These are phyloP conservation scores for Cyclotella cryptica DNA, from an alignment of 108 stramenopile species.

Conservation along the genomic window DNA sequence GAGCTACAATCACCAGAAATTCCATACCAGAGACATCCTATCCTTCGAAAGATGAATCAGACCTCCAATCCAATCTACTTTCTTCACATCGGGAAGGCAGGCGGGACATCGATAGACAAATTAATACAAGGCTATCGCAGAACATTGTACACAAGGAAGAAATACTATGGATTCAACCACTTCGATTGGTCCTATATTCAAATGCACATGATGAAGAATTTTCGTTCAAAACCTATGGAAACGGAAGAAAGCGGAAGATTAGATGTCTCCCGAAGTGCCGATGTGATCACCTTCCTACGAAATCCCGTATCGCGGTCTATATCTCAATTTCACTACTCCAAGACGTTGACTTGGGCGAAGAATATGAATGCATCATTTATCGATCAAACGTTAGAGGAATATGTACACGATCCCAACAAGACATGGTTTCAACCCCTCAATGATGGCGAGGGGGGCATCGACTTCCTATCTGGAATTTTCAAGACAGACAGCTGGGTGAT, in stretches of 20 bases:
- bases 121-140: neutral
- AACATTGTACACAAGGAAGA: neutral
- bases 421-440: conserved; percentile 28
- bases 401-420: conserved; percentile 24
- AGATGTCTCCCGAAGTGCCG: conserved; percentile 2
- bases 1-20: neutral
- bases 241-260: neutral
- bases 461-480: conserved; percentile 39
- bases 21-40: neutral
- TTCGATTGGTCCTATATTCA: conserved; percentile 43
- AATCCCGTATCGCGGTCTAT: conserved; percentile 44
- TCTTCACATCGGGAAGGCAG: conserved; percentile 42
- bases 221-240: neutral
- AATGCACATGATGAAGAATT: neutral
- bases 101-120: conserved; percentile 40
- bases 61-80: conserved; percentile 37
- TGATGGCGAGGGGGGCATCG: conserved; percentile 39
- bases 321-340: conserved; percentile 46
- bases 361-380: conserved; percentile 20
- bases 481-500: conserved; percentile 20
- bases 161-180: conserved; percentile 26
- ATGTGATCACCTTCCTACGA: conserved; percentile 47
- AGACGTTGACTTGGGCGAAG: conserved; percentile 26
- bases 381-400: conserved; percentile 30
- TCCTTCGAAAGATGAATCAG: conserved; percentile 5